Base-by-base conservation (phyloP, 169 alveolate species). In the Babesia gibsoni region DNA sequence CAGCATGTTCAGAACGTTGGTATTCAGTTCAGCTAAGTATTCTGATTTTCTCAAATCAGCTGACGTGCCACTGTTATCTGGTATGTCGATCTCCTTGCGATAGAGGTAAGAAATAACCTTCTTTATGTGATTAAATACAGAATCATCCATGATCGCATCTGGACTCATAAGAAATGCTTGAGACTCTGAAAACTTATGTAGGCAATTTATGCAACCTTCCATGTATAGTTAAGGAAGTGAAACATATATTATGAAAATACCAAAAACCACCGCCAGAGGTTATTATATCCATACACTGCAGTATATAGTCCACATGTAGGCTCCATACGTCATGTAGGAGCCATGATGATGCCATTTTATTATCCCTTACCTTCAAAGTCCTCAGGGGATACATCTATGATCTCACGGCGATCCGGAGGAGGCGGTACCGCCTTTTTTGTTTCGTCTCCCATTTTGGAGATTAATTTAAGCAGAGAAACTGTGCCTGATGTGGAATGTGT, bases 91-190 rank as follows among this genome's bases (percentile, higher is more conserved):
- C 36, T 30, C 57, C 33, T 74, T 42, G 42, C 56, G 52, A 56
- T 75, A 87, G 29, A 82, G 63, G 52, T 78, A 87, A 12, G 92
- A 82, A 27, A 84, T 82, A 14, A 87, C 89, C 61, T 78, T 68
- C 64, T 79, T 82, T 20, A 87, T 67, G 45, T 78, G 86, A 29
- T 33, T n/a, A 42, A 87, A 87, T 22, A 87, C 89, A 9, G 84
- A 80, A 16, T 82, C 90, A 52, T 87, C 92, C 79, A 87, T 67
- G 30, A 87, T 87, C 16, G 92, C 90, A 59, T 87, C 92, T 27
- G 48, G 72, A 63, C 83, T 69, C 64, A 59, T 56, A 23, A 79
- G 25, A 50, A 79, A 79, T 18, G 36, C 46, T 45, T 70, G 52
- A 2, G 88, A 79, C 8, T 69, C 88, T 79, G 67, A 16, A 36